Percentiles rank a stretch among this genome's conserved stretches.
Conservation (phyloP, 805 yeast species). For the Cyberlindnera suaveolens region DNA sequence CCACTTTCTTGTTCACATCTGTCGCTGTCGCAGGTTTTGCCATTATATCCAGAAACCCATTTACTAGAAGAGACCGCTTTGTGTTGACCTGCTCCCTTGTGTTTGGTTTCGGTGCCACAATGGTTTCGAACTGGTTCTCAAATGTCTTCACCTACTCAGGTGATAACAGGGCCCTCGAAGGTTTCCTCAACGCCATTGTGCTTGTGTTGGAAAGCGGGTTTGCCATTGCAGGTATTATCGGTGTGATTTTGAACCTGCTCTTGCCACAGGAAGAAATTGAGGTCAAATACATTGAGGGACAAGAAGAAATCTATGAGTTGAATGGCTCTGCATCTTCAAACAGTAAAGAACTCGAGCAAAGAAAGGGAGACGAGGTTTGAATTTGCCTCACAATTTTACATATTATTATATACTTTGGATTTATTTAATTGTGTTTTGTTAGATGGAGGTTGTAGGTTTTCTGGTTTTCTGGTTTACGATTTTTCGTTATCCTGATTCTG, state of each 20-base stretch:
- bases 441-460: no score
- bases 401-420: no score
- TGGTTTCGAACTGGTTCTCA: slow-evolving; percentile 62
- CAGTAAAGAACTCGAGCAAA: not conserved
- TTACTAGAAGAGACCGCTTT: slow-evolving; percentile 70
- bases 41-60: slow-evolving; percentile 46
- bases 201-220: slow-evolving; percentile 70
- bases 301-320: slow-evolving; percentile 11
- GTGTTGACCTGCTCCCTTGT: slow-evolving; percentile 57
- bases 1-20: slow-evolving; percentile 67
- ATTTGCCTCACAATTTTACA: no score
- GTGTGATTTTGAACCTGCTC: slow-evolving; percentile 51
- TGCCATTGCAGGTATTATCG: slow-evolving; percentile 63
- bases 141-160: slow-evolving; percentile 63
- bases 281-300: slow-evolving; percentile 16
- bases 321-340: slow-evolving; percentile 6
- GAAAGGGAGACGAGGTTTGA: slow-evolving; percentile 1
- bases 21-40: slow-evolving; percentile 72
- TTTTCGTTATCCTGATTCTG: no score
- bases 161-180: slow-evolving; percentile 43
- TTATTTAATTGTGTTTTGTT: no score
- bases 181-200: slow-evolving; percentile 61
- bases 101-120: slow-evolving; percentile 61
- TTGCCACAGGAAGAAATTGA: slow-evolving; percentile 45
- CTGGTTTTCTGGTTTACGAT: no score